Evolutionary conservation across 1,284 basidiomycete species (phyloP), one percentile per base, ranked within the genome.

Genomic region (Microbotryum violaceum): DNA sequence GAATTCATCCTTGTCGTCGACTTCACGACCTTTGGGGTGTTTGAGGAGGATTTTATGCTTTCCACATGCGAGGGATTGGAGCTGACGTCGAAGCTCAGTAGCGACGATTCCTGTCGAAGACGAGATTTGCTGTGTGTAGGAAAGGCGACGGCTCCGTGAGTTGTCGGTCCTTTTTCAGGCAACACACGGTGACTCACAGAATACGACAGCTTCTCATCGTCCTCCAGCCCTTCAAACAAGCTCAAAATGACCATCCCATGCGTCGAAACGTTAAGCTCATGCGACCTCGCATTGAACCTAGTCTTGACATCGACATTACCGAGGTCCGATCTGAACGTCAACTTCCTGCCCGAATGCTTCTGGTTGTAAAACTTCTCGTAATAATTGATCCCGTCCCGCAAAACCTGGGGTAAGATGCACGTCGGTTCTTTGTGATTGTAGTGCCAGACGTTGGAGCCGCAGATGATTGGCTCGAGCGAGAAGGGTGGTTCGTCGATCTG

Each of bases 1-100:
- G 75, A 99, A 99, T 0, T 81, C 80, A 74, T 99, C 96, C 18
- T 78, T 78, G 0, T 78, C 70, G 59, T 83, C 78, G 49, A 99
- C 81, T 46, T 97, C 92, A 45, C 91, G 83, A 4, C 89, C 84
- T 54, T 88, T 84, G 1, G 96, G 96, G 67, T 87, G 86, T 74
- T 98, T 98, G 74, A 85, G 89, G 62, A 99, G 76, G 44, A 98
- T 82, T 72, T 94, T 92, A 79, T 83, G 93, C 75, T 96, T 98
- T n/a, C 88, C 92, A 73, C 94, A 98, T 2, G 96, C 93, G 14
- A 99, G 81, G 0, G 92, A 93, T 74, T 98, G 96, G 10, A 99
- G 81, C 65, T 93, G 89, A 12, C 96, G 85, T 73, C 88, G 85
- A 10, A 98, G 80, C 60, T 98, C 94, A 0, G 67, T 64, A 16